These are phyloP conservation scores for Kuraishia capsulata DNA, from an alignment of 805 yeast species.

Conservation along the genomic window DNA sequence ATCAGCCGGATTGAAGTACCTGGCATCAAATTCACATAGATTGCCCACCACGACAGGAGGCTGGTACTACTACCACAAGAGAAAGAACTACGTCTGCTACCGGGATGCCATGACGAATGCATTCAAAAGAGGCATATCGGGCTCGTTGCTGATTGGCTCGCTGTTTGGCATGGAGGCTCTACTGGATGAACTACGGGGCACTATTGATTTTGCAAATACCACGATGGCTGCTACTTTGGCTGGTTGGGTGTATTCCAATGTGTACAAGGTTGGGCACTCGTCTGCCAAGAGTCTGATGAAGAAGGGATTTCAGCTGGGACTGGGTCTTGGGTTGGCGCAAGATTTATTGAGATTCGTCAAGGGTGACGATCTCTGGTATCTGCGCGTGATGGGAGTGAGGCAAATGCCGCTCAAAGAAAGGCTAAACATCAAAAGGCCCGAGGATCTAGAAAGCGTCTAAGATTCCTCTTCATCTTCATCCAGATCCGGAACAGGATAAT, in stretches of 20 bases:
- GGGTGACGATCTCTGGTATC: conserved; percentile 64
- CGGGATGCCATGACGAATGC: conserved; percentile 45
- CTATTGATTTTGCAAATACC: conserved; percentile 55
- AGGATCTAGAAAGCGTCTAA: neutral
- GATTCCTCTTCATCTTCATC: conserved; percentile 46
- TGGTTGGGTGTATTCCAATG: conserved; percentile 43
- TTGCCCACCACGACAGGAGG: conserved; percentile 72
- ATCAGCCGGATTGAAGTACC: conserved; percentile 44
- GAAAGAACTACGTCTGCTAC: conserved; percentile 69
- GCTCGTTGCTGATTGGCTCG: conserved; percentile 33
- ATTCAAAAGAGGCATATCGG: conserved; percentile 28
- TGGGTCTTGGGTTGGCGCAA: conserved; percentile 54
- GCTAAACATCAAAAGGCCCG: neutral
- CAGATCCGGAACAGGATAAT: conserved; percentile 74
- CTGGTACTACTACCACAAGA: conserved; percentile 83
- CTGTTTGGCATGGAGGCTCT: conserved; percentile 56
- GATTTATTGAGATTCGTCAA: conserved; percentile 49
- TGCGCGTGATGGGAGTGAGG: conserved; percentile 14
- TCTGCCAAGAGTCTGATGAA: conserved; percentile 33
- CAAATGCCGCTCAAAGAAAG: conserved; percentile 1
- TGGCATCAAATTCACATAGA: conserved; percentile 78
- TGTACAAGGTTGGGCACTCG: conserved; percentile 28
- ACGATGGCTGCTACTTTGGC: conserved; percentile 42
- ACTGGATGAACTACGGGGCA: conserved; percentile 44
- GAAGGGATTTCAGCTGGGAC: conserved; percentile 52